These are phyloP conservation scores for Clarkia xantiana DNA, from an alignment of 345 rosid genomes.

Conservation along the genomic window DNA sequence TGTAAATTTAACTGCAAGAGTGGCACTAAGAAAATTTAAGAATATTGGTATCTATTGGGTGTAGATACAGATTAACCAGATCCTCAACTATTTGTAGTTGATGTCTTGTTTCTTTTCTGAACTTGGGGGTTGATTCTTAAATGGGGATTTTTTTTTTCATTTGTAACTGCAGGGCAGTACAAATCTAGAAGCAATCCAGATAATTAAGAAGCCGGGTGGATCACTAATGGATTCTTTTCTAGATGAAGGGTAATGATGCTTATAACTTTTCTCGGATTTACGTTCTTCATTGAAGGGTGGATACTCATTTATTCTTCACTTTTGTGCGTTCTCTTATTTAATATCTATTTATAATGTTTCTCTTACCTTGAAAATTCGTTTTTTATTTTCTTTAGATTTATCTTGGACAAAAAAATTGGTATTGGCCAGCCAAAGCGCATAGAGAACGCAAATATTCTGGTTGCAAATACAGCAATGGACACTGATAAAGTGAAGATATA, in stretches of 20 bases:
- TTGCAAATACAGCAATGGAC: conserved; percentile 99
- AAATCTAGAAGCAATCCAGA: conserved; percentile 84
- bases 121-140: conserved; percentile 1
- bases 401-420: conserved; percentile 98
- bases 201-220: conserved; percentile 97
- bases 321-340: neutral
- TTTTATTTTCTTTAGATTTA: conserved; percentile 35
- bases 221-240: conserved; percentile 89
- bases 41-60: too few relatives aligned
- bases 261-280: neutral
- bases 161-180: conserved; percentile 65
- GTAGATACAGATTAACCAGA: too few relatives aligned
- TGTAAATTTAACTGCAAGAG: too few relatives aligned
- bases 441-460: conserved; percentile 91
- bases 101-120: neutral
- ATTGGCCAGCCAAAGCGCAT: conserved; percentile 93
- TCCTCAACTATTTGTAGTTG: too few relatives aligned
- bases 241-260: conserved; percentile 76
- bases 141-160: neutral
- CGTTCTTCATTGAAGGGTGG: neutral
- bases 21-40: too few relatives aligned
- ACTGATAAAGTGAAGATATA: conserved; percentile 97
- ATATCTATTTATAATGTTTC: neutral
- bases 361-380: neutral
- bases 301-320: neutral